A percentile compares a stretch with the other conserved stretches of the same genome.
These are phyloP conservation scores for Sporormia fimetaria DNA, from an alignment of 495 filamentous ascomycete genomes.

Conservation along the genomic window DNA sequence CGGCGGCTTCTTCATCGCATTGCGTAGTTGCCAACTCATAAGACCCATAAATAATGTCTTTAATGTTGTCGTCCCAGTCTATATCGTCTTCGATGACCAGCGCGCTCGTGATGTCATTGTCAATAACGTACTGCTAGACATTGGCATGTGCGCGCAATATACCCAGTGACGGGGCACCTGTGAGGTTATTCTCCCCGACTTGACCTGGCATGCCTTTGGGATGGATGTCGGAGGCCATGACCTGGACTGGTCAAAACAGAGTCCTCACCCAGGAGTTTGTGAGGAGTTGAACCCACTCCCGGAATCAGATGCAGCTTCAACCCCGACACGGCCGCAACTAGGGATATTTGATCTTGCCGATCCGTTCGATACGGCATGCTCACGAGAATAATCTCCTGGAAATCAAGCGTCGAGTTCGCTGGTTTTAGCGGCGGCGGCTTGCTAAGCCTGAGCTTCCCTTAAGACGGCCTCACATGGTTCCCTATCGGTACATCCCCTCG, in stretches of 20 bases:
- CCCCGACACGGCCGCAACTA: constrained; percentile 29
- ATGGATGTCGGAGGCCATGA: constrained; percentile 19
- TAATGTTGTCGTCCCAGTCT: constrained; percentile 40
- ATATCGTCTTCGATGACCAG: constrained; percentile 41
- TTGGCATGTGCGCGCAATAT: constrained; percentile 35
- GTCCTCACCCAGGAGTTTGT: not conserved
- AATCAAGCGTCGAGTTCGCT: constrained; percentile 19
- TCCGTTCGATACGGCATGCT: constrained; percentile 30
- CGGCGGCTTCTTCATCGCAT: constrained; percentile 7
- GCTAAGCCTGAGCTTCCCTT: not conserved
- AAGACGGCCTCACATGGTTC: constrained; percentile 1
- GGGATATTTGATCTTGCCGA: constrained; percentile 33
- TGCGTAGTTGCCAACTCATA: constrained; percentile 16
- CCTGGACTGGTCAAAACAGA: constrained; percentile 1
- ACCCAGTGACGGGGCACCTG: constrained; percentile 21
- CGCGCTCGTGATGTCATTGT: constrained; percentile 35
- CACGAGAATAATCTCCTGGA: constrained; percentile 20
- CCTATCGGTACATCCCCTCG: not conserved
- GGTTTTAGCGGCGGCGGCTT: not conserved
- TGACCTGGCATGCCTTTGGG: constrained; percentile 26
- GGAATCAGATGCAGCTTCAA: constrained; percentile 33
- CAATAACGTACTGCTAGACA: constrained; percentile 31
- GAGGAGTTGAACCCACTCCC: constrained; percentile 26
- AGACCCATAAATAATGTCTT: constrained; percentile 28
- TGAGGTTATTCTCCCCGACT: constrained; percentile 20